A percentile compares a stretch with the other conserved stretches of the same genome.
Conservation (phyloP, 331 rosid genomes). For the Malus hybrid region DNA sequence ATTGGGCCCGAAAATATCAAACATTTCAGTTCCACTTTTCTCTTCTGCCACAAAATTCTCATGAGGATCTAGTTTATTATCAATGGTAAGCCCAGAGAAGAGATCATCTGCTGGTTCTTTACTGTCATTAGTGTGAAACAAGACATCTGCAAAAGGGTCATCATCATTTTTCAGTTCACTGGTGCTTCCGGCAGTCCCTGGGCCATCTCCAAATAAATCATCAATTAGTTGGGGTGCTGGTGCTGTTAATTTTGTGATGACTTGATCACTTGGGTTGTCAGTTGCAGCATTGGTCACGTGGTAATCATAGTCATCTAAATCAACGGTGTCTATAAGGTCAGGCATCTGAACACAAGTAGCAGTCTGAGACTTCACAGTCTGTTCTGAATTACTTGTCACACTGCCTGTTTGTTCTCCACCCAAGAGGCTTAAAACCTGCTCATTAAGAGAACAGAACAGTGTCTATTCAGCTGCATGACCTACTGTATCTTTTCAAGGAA, state of each 20-base stretch:
- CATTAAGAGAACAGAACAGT: conserved; percentile 19
- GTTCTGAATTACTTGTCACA: conserved; percentile 38
- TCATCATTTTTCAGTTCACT: conserved; percentile 53
- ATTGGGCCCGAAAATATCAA: conserved; percentile 65
- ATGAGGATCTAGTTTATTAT: conserved; percentile 37
- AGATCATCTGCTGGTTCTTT: conserved; percentile 60
- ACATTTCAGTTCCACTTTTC: conserved; percentile 40
- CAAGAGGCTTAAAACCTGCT: conserved; percentile 73
- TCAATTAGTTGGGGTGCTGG: conserved; percentile 57
- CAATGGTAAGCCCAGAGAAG: conserved; percentile 74
- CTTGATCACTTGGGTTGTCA: conserved; percentile 33
- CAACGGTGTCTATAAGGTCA: conserved; percentile 78
- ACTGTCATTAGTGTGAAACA: conserved; percentile 55
- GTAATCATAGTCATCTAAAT: conserved; percentile 32
- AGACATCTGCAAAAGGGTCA: conserved; percentile 92
- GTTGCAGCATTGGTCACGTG: conserved; percentile 20
- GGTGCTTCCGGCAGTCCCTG: conserved; percentile 28
- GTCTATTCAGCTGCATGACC: background rate
- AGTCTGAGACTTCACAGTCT: conserved; percentile 33
- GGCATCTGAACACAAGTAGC: conserved; percentile 53
- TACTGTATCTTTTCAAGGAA: background rate
- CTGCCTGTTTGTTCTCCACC: conserved; percentile 59
- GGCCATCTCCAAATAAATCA: conserved; percentile 78
- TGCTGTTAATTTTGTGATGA: conserved; percentile 29
- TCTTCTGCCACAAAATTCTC: conserved; percentile 27